These are phyloP conservation scores for Gossypioides kirkii DNA, from an alignment of 345 rosid species.

Conservation along the genomic window DNA sequence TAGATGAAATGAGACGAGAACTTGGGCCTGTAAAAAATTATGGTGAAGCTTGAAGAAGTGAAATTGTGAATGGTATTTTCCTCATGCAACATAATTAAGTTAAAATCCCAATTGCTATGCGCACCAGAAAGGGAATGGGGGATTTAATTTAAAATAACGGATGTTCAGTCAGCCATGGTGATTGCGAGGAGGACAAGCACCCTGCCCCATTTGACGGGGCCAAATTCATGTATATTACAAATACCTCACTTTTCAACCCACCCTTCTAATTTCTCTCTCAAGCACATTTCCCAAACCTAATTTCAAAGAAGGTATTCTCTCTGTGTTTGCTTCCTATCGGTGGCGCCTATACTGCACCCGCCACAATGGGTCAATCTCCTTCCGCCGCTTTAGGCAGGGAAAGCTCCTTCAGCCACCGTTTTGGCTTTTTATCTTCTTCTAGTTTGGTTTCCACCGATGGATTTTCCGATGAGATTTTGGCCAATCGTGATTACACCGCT, in stretches of 20 bases:
- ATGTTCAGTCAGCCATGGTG: slow-evolving; percentile 21
- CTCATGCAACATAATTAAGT: too few relatives aligned
- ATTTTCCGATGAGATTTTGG: slow-evolving; percentile 6
- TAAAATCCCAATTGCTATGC: too few relatives aligned
- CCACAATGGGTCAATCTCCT: slow-evolving; percentile 53
- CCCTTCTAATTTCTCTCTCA: slow-evolving; percentile 16
- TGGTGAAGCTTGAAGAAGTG: too few relatives aligned
- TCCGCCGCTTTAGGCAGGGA: slow-evolving; percentile 30
- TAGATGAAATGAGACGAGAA: too few relatives aligned
- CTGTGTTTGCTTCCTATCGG: neutral
- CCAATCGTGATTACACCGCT: slow-evolving; percentile 38
- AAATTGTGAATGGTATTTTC: too few relatives aligned
- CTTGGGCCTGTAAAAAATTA: too few relatives aligned
- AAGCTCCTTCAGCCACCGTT: slow-evolving; percentile 17
- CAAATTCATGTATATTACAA: neutral
- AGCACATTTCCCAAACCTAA: neutral
- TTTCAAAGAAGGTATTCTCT: neutral
- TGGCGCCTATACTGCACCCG: slow-evolving; percentile 11
- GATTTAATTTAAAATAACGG: neutral
- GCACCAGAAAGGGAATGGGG: neutral
- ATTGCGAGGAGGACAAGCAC: slow-evolving; percentile 36
- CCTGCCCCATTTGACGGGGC: neutral
- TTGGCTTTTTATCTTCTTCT: slow-evolving; percentile 23
- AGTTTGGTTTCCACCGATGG: slow-evolving; percentile 15
- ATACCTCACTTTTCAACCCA: neutral